These are phyloP conservation scores for Conticribra weissflogii DNA, from an alignment of 108 stramenopile species.

Conservation along the genomic window DNA sequence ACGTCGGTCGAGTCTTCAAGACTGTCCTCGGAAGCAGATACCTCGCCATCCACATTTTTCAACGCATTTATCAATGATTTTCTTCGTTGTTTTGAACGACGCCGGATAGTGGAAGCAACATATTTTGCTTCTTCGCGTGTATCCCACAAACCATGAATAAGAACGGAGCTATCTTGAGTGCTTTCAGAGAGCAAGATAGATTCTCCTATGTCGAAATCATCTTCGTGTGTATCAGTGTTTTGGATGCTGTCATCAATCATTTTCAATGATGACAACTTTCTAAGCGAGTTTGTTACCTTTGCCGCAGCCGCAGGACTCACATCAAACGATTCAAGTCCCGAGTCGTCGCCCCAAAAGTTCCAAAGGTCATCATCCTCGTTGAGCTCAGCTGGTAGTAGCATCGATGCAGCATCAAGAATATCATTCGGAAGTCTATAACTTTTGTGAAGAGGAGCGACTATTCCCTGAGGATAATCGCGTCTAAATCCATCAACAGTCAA, in stretches of 20 bases:
- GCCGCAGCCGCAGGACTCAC: conserved; percentile 51
- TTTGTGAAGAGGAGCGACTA: conserved; percentile 51
- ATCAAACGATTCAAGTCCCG: conserved; percentile 13
- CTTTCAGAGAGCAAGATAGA: conserved; percentile 44
- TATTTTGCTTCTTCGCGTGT: conserved; percentile 59
- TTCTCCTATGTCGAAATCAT: conserved; percentile 37
- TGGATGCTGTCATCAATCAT: not conserved
- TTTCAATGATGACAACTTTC: not conserved
- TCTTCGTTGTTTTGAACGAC: conserved; percentile 48
- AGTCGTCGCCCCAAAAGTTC: not conserved
- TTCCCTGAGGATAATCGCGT: conserved; percentile 61
- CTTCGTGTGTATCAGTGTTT: not conserved
- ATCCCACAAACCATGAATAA: conserved; percentile 63
- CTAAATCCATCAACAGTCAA: conserved; percentile 59
- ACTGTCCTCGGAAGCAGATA: conserved; percentile 6
- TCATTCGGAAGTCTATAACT: conserved; percentile 57
- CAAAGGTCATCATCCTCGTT: conserved; percentile 3
- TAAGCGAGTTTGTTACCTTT: conserved; percentile 24
- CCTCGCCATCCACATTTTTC: conserved; percentile 19
- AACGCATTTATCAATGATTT: conserved; percentile 38
- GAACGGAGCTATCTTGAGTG: conserved; percentile 42
- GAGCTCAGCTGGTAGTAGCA: conserved; percentile 27
- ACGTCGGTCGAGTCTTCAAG: conserved; percentile 55
- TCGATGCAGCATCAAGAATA: conserved; percentile 53
- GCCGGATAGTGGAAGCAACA: conserved; percentile 51